Percentiles rank a stretch among this genome's conserved stretches.
Evolutionary conservation across 441 rosid genomes (phyloP).

Genomic region (Bruguiera hainesii): DNA sequence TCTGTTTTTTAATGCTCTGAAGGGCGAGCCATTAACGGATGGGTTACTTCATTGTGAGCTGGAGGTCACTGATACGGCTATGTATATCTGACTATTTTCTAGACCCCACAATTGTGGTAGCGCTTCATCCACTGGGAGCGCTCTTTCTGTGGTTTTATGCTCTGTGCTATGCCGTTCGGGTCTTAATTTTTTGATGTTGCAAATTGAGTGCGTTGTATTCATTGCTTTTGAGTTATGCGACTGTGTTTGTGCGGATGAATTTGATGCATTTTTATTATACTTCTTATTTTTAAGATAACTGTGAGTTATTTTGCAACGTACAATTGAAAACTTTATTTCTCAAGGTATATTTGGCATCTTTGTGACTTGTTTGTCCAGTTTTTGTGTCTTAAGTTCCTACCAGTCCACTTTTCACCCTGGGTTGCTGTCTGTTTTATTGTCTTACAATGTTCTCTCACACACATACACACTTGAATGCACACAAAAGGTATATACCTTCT

Average conservation of each 20-base stretch:
- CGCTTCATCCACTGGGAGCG: too few relatives aligned
- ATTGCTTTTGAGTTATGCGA: not conserved
- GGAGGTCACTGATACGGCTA: too few relatives aligned
- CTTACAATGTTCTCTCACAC: not conserved
- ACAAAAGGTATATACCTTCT: too few relatives aligned
- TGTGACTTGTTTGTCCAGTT: slow-evolving; percentile 4
- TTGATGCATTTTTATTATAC: not conserved
- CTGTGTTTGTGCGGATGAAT: too few relatives aligned
- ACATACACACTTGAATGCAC: too few relatives aligned
- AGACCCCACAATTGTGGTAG: too few relatives aligned
- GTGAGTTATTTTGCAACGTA: not conserved
- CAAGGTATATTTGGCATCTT: not conserved
- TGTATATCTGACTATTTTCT: too few relatives aligned
- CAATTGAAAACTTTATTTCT: not conserved
- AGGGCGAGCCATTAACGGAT: too few relatives aligned
- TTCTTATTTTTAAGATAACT: not conserved
- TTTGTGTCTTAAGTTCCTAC: not conserved
- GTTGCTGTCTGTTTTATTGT: not conserved
- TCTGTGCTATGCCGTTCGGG: too few relatives aligned
- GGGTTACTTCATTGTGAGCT: too few relatives aligned
- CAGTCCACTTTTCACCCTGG: not conserved
- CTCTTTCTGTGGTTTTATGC: too few relatives aligned
- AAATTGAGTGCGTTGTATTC: not conserved
- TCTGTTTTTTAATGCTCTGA: not conserved
- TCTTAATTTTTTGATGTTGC: not conserved